Percentiles rank a stretch among this genome's conserved stretches.
phyloP scores from a whole-genome alignment of 2,329 filamentous ascomycete genomes.

The Leptographium flavum region DNA sequence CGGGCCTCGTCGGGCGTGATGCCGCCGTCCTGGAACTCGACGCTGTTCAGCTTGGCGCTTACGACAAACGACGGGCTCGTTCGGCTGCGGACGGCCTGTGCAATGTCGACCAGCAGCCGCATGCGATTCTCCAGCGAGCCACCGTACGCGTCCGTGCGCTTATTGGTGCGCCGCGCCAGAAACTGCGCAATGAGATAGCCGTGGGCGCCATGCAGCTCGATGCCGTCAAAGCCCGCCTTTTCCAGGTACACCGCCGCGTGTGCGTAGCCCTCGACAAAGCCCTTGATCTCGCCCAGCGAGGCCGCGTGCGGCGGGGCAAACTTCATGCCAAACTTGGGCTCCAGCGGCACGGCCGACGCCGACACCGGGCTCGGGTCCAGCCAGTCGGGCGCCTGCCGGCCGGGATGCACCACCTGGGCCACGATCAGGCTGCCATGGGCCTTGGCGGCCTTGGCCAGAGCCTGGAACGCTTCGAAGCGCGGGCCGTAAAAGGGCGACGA shows the following conservation, averaged over 20 bases:
- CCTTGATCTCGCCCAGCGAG: constrained; percentile 37
- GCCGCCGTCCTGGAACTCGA: constrained; percentile 39
- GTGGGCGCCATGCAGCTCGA: constrained; percentile 32
- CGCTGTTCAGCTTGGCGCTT: constrained; percentile 42
- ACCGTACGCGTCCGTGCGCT: constrained; percentile 36
- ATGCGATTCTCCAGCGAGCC: constrained; percentile 28
- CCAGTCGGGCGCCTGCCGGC: constrained; percentile 30
- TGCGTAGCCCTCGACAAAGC: constrained; percentile 45
- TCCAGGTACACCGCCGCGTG: constrained; percentile 47
- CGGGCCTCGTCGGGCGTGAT: constrained; percentile 35
- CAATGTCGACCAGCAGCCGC: constrained; percentile 30
- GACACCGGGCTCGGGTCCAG: constrained; percentile 23
- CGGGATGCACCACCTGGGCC: constrained; percentile 48
- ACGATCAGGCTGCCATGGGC: constrained; percentile 44
- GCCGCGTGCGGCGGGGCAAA: constrained; percentile 37
- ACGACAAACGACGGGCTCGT: constrained; percentile 24
- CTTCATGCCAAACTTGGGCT: constrained; percentile 12
- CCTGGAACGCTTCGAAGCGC: constrained; percentile 47
- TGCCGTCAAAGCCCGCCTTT: constrained; percentile 44
- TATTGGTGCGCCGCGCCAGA: constrained; percentile 31
- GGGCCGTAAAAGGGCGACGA: constrained; percentile 35
- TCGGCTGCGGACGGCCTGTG: constrained; percentile 18
- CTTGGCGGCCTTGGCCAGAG: constrained; percentile 39
- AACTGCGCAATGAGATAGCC: constrained; percentile 41
- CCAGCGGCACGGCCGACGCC: constrained; percentile 21